Base-by-base conservation (phyloP, 352 stramenopile species). In the Pythium sukuiense region DNA sequence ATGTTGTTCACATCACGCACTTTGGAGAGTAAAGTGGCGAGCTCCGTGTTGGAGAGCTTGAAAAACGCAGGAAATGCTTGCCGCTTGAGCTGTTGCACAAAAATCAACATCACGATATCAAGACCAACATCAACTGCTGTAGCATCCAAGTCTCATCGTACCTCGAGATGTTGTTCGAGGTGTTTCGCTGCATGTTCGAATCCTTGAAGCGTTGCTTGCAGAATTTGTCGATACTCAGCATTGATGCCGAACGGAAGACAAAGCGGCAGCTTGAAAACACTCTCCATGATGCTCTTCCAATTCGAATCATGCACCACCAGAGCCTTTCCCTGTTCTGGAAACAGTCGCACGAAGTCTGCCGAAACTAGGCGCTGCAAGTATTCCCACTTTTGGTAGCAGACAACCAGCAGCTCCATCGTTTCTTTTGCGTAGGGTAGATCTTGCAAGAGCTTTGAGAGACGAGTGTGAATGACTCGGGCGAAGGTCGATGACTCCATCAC, bases 401-500 rank as follows among this genome's bases (percentile, higher is more conserved):
- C 58, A 14, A 83, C 66, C 3, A 93, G 69, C 2, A 90, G 49
- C 29, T 87, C 77, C 13, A 89, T 63, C 0, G 77, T 76, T 20
- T 85, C 74, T 30, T 87, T 89, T 0, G 82, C 79, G 4, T 76
- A 61, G 0, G 73, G 27, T 1, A 93, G 56, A 24, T 90, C 80
- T 2, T 67, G 58, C 0, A 90, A 57, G 41, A 88, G 63, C n/a
- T 78, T 80, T 0, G 71, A 65, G n/a, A 90, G 64, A 2, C 72
- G 61, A 3, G 69, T 58, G 39, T 90, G 78, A 2, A 93, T 75
- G 0, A 83, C 69, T 6, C 84, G 73, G 0, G 82, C 76, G 49
- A 89, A 93, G 9, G 83, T 88, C 0, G 85, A 93, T 5, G 74
- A 76, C 27, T 91, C 80, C 66, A 93, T 90, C 27, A 90, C 81